Evolutionary conservation across 495 filamentous ascomycete genomes (phyloP).

Genomic region (Thozetella sp.): DNA sequence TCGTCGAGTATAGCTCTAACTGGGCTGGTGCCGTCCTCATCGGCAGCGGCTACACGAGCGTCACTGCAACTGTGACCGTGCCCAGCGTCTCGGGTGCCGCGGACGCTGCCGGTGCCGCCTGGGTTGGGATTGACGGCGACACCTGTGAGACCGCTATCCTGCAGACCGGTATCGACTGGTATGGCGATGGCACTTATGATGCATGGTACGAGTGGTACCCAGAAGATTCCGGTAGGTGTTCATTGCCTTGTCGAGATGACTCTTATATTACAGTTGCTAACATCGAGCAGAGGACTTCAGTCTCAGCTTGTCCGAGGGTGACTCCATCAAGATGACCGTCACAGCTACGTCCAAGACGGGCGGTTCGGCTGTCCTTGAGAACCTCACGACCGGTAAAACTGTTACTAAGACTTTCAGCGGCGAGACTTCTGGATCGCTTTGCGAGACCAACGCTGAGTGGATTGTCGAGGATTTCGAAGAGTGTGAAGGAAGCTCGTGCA

Average conservation of each 20-base stretch:
- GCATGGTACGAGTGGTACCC: slow-evolving; percentile 71
- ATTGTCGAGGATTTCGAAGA: slow-evolving; percentile 64
- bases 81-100: slow-evolving; percentile 45
- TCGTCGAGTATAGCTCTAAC: slow-evolving; percentile 45
- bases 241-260: too few relatives aligned
- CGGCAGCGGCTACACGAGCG: slow-evolving; percentile 38
- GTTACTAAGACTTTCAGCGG: slow-evolving; percentile 48
- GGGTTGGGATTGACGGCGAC: slow-evolving; percentile 69
- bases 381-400: slow-evolving; percentile 50
- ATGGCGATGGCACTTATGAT: slow-evolving; percentile 40
- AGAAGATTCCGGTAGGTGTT: not conserved
- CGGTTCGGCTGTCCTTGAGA: slow-evolving; percentile 56
- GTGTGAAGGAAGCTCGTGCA: slow-evolving; percentile 20
- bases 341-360: slow-evolving; percentile 41
- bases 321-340: slow-evolving; percentile 56
- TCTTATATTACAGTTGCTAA: not conserved
- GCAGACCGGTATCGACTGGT: slow-evolving; percentile 64
- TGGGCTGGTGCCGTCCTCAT: slow-evolving; percentile 51
- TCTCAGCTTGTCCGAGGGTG: slow-evolving; percentile 49
- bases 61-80: slow-evolving; percentile 45
- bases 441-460: slow-evolving; percentile 60
- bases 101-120: slow-evolving; percentile 36
- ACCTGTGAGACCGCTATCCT: slow-evolving; percentile 61
- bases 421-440: slow-evolving; percentile 19
- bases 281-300: slow-evolving; percentile 9